Percentiles rank a stretch among this genome's conserved stretches.
Evolutionary conservation across 352 stramenopile species (phyloP).

Genomic region (Phytopythium delawarense): DNA sequence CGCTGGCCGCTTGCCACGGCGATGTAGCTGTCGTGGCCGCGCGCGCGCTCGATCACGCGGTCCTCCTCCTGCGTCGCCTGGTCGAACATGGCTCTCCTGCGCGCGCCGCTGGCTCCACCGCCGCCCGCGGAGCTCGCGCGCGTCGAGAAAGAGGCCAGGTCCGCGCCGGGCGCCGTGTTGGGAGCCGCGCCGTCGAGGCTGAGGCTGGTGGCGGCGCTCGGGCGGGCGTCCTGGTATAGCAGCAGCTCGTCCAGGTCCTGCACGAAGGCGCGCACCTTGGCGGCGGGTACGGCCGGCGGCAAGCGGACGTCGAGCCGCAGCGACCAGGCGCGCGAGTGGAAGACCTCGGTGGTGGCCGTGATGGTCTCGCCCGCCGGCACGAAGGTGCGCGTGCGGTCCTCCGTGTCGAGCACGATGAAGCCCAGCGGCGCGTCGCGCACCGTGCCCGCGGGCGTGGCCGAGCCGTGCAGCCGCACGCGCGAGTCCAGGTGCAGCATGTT

Average conservation of each 20-base stretch:
- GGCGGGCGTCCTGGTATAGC: slow-evolving; percentile 8
- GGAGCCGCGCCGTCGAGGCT: neutral
- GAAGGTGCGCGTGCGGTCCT: slow-evolving; percentile 55
- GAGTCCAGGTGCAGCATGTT: slow-evolving; percentile 66
- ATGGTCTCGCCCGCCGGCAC: slow-evolving; percentile 56
- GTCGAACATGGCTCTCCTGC: slow-evolving; percentile 25
- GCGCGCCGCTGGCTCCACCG: neutral
- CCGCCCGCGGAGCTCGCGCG: slow-evolving; percentile 1
- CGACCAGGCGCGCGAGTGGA: slow-evolving; percentile 47
- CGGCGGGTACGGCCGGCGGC: slow-evolving; percentile 23
- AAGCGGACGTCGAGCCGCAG: slow-evolving; percentile 47
- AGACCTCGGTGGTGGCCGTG: slow-evolving; percentile 47
- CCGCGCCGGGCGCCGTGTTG: neutral
- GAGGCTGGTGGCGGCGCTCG: neutral
- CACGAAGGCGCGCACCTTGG: slow-evolving; percentile 46
- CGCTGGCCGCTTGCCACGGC: slow-evolving; percentile 36
- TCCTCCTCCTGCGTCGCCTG: slow-evolving; percentile 46
- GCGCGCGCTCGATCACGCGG: slow-evolving; percentile 38
- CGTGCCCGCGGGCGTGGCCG: slow-evolving; percentile 24
- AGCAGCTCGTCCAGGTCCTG: slow-evolving; percentile 63
- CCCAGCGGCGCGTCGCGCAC: slow-evolving; percentile 58
- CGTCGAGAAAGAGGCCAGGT: neutral
- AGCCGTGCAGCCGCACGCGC: slow-evolving; percentile 38
- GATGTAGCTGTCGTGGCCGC: slow-evolving; percentile 47
- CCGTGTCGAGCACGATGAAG: slow-evolving; percentile 59